Evolutionary conservation across 2,329 filamentous ascomycete genomes (phyloP).

Genomic region (Colletotrichum zoysiae): DNA sequence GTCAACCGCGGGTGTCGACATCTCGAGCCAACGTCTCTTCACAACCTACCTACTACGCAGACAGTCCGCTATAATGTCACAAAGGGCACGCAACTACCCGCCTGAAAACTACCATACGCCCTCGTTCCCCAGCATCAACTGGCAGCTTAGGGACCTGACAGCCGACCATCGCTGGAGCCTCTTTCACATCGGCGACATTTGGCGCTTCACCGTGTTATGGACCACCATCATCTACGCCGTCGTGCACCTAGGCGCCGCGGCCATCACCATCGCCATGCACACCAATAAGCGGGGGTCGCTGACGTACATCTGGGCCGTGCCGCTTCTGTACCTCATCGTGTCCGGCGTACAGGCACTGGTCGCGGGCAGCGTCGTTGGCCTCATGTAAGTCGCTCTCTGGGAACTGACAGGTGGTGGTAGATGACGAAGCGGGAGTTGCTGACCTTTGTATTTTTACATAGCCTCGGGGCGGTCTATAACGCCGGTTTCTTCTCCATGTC

Average conservation of each 20-base stretch:
- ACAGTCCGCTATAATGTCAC: slow-evolving; percentile 14
- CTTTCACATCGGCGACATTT: slow-evolving; percentile 82
- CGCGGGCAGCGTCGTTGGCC: slow-evolving; percentile 83
- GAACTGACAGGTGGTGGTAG: not conserved
- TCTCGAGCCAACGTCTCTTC: not conserved
- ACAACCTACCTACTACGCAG: not conserved
- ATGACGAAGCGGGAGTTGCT: not conserved
- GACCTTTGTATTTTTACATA: slow-evolving; percentile 52
- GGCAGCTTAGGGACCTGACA: slow-evolving; percentile 67
- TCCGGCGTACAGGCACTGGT: slow-evolving; percentile 83
- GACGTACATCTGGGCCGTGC: slow-evolving; percentile 78
- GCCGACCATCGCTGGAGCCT: slow-evolving; percentile 67
- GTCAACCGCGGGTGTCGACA: slow-evolving; percentile 23
- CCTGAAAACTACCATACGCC: slow-evolving; percentile 73
- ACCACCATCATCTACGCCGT: slow-evolving; percentile 82
- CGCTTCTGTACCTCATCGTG: slow-evolving; percentile 76
- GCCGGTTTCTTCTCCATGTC: slow-evolving; percentile 91
- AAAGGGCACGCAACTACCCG: slow-evolving; percentile 48
- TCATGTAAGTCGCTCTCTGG: slow-evolving; percentile 70
- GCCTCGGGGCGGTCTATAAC: slow-evolving; percentile 83
- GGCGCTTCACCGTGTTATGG: slow-evolving; percentile 90
- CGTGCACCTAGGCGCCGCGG: slow-evolving; percentile 79
- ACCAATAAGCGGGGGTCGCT: slow-evolving; percentile 67
- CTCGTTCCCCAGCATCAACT: slow-evolving; percentile 84
- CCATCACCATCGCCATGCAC: slow-evolving; percentile 80